phyloP scores from a whole-genome alignment of 768 basidiomycete species.

The Candolleomyces aberdarensis region DNA sequence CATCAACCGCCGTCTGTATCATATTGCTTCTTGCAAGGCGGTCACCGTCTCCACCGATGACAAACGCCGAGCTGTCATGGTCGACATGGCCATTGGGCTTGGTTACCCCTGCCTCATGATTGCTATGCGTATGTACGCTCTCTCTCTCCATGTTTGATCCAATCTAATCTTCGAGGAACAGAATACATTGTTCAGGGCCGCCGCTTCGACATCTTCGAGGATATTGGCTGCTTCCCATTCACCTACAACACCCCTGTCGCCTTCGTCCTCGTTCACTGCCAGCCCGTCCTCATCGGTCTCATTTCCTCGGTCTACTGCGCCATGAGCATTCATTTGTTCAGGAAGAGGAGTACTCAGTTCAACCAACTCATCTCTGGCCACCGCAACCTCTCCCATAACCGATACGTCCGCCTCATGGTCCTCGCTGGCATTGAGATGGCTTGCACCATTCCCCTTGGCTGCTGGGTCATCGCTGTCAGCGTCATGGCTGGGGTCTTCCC shows the following conservation, averaged over 20 bases:
- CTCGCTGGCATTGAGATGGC: slow-evolving; percentile 46
- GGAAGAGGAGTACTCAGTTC: slow-evolving; percentile 38
- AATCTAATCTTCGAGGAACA: slow-evolving; percentile 11
- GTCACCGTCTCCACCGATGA: slow-evolving; percentile 49
- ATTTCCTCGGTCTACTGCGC: slow-evolving; percentile 37
- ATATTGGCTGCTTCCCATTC: slow-evolving; percentile 53
- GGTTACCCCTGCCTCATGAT: slow-evolving; percentile 22
- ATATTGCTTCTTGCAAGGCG: slow-evolving; percentile 49
- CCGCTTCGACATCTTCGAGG: slow-evolving; percentile 57
- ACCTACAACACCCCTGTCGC: slow-evolving; percentile 47
- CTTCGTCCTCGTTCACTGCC: slow-evolving; percentile 40
- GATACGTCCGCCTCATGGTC: slow-evolving; percentile 57
- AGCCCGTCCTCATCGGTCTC: slow-evolving; percentile 39
- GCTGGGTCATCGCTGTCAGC: slow-evolving; percentile 38
- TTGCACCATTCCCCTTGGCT: slow-evolving; percentile 43
- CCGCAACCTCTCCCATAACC: slow-evolving; percentile 41
- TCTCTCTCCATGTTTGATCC: not conserved
- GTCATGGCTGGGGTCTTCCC: slow-evolving; percentile 25
- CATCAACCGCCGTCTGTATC: slow-evolving; percentile 64
- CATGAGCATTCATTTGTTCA: slow-evolving; percentile 39
- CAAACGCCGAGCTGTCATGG: slow-evolving; percentile 47
- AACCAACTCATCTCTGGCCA: slow-evolving; percentile 37
- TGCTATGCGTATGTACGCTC: not conserved
- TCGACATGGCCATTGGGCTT: slow-evolving; percentile 51
- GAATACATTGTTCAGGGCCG: slow-evolving; percentile 55